Evolutionary conservation across 345 rosid genomes (phyloP), one percentile per base, ranked within the genome.

Genomic region (Eucalyptus leucophloia): DNA sequence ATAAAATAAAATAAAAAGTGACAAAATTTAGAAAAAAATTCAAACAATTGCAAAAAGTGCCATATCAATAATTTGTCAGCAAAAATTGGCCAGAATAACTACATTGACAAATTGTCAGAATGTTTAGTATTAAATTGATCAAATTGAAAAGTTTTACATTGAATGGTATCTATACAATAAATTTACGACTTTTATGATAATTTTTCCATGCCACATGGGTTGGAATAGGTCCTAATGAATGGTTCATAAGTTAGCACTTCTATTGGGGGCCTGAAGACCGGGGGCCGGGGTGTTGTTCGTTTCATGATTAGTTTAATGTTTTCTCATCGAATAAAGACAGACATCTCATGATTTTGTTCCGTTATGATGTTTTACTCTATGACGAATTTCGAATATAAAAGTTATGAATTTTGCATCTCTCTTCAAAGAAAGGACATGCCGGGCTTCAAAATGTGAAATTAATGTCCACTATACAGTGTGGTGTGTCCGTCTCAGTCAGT

Each of bases 51-150:
- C 1, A 56, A 56, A 56, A 24, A 24, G 30, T 56, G 62, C 16
- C 0, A 0, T 26, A 60, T 1, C 2, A 12, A 28, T 60, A 28
- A 60, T 60, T 60, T 60, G 1, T 6, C 8, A 6, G 32, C 13
- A 11, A 60, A 60, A 60, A 28, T 60, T 3, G 32, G 17, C 4
- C 7, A 0, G 1, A 60, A 26, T 28, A 28, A 60, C n/a, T 60
- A 26, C 4, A 28, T 60, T 28, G 8, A 2, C n/a, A 60, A 28
- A 60, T 60, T 6, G 15, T 60, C 4, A 26, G 0, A 28, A 60
- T 23, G 3, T 60, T 60, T 60, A 60, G 15, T 26, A 60, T 28
- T 60, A 26, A 26, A 60, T 60, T 28, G 4, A 60, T 0, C 0
- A 60, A 28, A 28, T 60, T 60, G 3, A 28, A 60, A 60, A 60